Evolutionary conservation across 2,329 filamentous ascomycete genomes (phyloP), one percentile per base, ranked within the genome.

Genomic region (Fusarium nanum): DNA sequence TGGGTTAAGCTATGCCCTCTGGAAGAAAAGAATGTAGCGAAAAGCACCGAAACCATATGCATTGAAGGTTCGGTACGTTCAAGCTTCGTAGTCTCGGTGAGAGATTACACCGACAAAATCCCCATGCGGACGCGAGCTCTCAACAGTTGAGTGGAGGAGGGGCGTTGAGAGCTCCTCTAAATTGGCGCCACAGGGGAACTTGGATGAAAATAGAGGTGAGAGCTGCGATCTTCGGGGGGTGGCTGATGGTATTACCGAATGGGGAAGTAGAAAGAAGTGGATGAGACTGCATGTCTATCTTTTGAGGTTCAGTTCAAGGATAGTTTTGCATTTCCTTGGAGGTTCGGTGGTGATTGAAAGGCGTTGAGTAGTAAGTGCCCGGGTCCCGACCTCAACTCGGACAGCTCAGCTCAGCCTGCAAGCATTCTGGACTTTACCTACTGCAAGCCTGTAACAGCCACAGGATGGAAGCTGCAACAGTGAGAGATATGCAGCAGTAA

Each of bases 141-240:
- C 67, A 70, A 70, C 67, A 70, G 56, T 70, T 70, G 67, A 50
- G 67, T 56, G 67, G 58, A 64, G 62, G 58, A 68, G 67, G 62
- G 42, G 57, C 28, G 67, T 70, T 66, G 67, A 67, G 66, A 52
- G 60, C 46, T 57, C 49, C 61, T 55, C 44, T 56, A 48, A 70
- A 63, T 70, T 56, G 66, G 49, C 64, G 66, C 64, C 66, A 64
- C 59, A 59, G 32, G 37, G 45, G 60, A 25, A 50, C 20, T 37
- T 14, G 10, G 23, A 50, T 37, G 13, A 34, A 56, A 63, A 48
- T 65, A 50, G 48, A 66, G 54, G 64, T 60, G 55, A 65, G 60
- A 60, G 63, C 25, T 60, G 48, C 37, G 54, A 45, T 60, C 28
- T 60, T 60, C 60, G 34, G 60, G 66, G 54, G 65, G 52, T 69